phyloP scores from a whole-genome alignment of 805 yeast species.

The Candida berthetii region DNA sequence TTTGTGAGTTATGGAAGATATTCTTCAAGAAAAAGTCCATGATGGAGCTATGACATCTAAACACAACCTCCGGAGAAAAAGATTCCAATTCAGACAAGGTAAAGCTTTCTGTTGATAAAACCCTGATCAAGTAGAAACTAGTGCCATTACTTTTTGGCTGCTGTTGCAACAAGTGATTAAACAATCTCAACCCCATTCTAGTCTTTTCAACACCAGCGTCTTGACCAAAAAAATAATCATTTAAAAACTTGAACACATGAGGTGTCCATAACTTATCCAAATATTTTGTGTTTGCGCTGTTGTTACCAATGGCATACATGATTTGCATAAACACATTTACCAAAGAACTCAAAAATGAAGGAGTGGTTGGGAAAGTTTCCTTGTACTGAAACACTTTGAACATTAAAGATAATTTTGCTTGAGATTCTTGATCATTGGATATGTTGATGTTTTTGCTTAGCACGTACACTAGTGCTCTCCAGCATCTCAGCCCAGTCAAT shows the following conservation, averaged over 20 bases:
- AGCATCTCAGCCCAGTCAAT: constrained; percentile 5
- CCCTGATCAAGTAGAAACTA: not conserved
- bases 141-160: not conserved
- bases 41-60: constrained; percentile 1
- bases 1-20: not conserved
- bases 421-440: too few species aligned
- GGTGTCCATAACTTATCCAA: not conserved
- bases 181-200: not conserved
- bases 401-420: not conserved
- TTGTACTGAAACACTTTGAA: not conserved
- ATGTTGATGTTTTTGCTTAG: constrained; percentile 2
- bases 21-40: not conserved
- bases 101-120: constrained; percentile 4
- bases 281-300: constrained; percentile 1
- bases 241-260: not conserved
- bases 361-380: not conserved
- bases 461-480: constrained; percentile 12
- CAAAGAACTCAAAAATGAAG: not conserved
- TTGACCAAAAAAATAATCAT: not conserved
- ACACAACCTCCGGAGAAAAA: constrained; percentile 1
- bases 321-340: constrained; percentile 1
- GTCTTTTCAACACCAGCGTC: not conserved
- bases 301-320: constrained; percentile 6
- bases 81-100: constrained; percentile 8
- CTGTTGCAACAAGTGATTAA: not conserved